A percentile compares a stretch with the other conserved stretches of the same genome.
Conservation (phyloP, 1,139 yeast genomes). For the Diutina siamensis region DNA sequence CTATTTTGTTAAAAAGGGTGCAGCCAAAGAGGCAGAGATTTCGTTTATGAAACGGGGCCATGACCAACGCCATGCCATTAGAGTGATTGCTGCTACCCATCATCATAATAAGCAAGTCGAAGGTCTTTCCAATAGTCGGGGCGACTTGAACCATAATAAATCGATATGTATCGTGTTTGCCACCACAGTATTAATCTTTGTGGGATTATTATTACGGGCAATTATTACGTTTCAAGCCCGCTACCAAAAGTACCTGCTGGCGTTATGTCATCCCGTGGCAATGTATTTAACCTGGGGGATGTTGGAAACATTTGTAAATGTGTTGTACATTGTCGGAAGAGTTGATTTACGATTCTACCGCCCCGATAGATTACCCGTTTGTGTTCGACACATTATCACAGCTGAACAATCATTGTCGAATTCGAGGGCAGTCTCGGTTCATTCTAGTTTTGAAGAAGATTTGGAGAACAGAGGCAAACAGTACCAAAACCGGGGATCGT, state of each 20-base stretch:
- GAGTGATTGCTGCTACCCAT: constrained; percentile 4
- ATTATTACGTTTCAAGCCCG: background rate
- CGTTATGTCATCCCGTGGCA: background rate
- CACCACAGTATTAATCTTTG: constrained; percentile 3
- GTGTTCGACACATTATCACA: constrained; percentile 20
- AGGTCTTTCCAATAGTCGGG: background rate
- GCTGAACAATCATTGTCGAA: constrained; percentile 21
- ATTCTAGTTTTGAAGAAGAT: background rate
- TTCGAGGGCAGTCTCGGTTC: background rate
- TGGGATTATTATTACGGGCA: background rate
- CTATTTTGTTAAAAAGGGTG: constrained; percentile 2
- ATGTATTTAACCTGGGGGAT: constrained; percentile 5
- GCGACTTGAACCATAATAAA: background rate
- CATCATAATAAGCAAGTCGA: constrained; percentile 1
- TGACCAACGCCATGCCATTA: constrained; percentile 3
- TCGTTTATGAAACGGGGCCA: constrained; percentile 4
- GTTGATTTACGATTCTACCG: constrained; percentile 6
- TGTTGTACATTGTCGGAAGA: background rate
- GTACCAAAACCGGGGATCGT: background rate
- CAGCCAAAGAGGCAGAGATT: background rate
- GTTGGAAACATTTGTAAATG: constrained; percentile 2
- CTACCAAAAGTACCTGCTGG: background rate
- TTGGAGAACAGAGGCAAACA: background rate
- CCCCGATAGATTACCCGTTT: background rate
- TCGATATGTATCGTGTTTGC: background rate